These are phyloP conservation scores for Neoboletus brunneissimus DNA, from an alignment of 768 basidiomycete genomes.

Conservation along the genomic window DNA sequence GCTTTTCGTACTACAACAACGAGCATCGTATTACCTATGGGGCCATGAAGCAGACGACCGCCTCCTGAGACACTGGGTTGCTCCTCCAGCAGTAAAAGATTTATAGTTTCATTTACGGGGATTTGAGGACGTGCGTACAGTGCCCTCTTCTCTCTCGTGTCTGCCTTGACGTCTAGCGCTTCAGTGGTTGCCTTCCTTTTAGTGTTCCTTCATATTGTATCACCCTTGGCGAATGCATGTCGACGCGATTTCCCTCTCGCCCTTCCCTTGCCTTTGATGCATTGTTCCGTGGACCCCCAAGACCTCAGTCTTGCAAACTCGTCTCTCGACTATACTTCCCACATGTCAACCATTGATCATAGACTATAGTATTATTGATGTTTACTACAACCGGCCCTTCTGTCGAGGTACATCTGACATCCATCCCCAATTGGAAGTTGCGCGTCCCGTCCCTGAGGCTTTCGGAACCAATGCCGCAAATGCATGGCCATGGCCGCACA, in stretches of 20 bases:
- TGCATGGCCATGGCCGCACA: not conserved
- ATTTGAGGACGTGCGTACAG: conserved; percentile 12
- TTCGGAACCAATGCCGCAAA: not conserved
- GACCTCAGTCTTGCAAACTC: not conserved
- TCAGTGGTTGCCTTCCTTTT: not conserved
- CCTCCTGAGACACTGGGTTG: conserved; percentile 22
- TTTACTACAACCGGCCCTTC: not conserved
- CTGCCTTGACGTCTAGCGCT: conserved; percentile 3
- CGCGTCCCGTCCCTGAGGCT: not conserved
- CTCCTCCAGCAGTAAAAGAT: conserved; percentile 26
- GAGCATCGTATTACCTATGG: conserved; percentile 62
- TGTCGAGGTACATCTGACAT: not conserved
- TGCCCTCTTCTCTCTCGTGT: not conserved
- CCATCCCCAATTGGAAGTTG: not conserved
- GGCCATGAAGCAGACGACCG: conserved; percentile 43
- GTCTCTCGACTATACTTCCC: not conserved
- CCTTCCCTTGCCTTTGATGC: not conserved
- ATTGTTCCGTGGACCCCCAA: not conserved
- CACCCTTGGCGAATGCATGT: not conserved
- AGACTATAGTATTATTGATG: conserved; percentile 5
- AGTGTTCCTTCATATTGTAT: conserved; percentile 8
- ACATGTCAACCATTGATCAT: not conserved
- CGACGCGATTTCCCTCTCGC: not conserved
- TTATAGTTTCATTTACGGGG: conserved; percentile 10
- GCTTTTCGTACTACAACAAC: conserved; percentile 46